Conservation (phyloP, 768 basidiomycete genomes). For the Auricularia heimuer region DNA sequence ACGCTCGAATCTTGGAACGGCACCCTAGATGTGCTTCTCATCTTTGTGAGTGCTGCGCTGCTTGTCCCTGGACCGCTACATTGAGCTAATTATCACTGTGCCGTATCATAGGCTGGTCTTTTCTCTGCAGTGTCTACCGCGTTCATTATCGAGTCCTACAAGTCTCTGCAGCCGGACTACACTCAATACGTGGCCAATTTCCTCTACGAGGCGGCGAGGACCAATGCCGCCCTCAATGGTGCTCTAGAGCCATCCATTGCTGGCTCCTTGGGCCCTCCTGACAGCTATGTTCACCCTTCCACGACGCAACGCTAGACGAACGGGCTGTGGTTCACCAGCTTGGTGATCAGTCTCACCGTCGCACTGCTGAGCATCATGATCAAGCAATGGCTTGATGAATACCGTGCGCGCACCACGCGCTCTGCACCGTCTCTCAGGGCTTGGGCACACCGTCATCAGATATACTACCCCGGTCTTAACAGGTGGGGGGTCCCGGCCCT, state of each 20-base stretch:
- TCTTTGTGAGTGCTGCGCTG: slow-evolving; percentile 3
- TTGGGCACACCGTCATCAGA: background rate
- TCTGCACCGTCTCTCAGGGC: background rate
- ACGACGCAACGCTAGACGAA: background rate
- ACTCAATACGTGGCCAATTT: background rate
- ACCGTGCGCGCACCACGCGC: background rate
- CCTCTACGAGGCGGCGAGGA: background rate
- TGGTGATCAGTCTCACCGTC: background rate
- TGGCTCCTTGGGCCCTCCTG: background rate
- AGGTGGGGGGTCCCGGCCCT: background rate
- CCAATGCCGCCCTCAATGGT: background rate
- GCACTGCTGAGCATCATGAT: background rate
- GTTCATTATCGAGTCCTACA: slow-evolving; percentile 3
- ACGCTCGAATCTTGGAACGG: slow-evolving; percentile 3
- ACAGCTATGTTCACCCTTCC: background rate
- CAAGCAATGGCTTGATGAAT: slow-evolving; percentile 1
- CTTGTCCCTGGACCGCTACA: too few species aligned
- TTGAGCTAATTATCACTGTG: background rate
- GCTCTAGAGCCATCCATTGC: background rate
- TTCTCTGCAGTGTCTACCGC: slow-evolving; percentile 8
- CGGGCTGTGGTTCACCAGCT: background rate
- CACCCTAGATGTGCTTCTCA: slow-evolving; percentile 9
- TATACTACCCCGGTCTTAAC: background rate
- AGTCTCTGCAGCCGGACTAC: slow-evolving; percentile 5
- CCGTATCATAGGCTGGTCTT: slow-evolving; percentile 4